Evolutionary conservation across 805 yeast genomes (phyloP), one percentile per base, ranked within the genome.

Genomic region (Candida taoyuanica): DNA sequence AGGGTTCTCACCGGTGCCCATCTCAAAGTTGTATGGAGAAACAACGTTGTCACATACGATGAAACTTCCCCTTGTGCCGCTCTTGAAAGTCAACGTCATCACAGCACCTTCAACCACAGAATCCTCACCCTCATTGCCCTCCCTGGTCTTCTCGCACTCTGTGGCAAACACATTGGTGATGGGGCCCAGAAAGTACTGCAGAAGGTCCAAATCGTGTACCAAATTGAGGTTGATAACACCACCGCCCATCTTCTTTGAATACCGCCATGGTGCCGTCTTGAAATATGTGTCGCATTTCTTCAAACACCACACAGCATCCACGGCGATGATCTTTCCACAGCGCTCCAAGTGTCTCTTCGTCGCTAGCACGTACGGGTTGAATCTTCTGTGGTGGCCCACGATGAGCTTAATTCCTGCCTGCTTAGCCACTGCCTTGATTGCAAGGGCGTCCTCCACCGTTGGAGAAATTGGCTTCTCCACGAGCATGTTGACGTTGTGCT

Each of bases 1-100:
- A 11, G 51, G 51, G 39, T 47, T 47, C 34, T 47, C 51, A 28
- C 51, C 51, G 2, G 51, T 47, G 5, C 51, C 51, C 49, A 47
- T 47, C 33, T 47, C 51, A 31, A 47, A 47, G 37, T 47, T 47
- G 30, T 36, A 33, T 5, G 51, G 49, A 15, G 51, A 47, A 5
- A 47, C 41, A 8, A 44, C 49, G 31, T 47, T 47, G 39, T 47
- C 51, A 35, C 48, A 44, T 3, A 44, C 47, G 15, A 47, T 47
- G 17, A 47, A 40, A 14, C 42, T 31, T 4, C 51, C 51, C 17
- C 48, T 37, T 4, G 47, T 37, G 3, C 51, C 51, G 21, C 25
- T 39, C 18, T 34, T 25, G 23, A 47, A 47, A 2, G 48, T 34
- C 37, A 47, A 18, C 7, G 42, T 41, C 16, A 47, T 26, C 11